Percentiles rank a stretch among this genome's conserved stretches.
Evolutionary conservation across 164 flowering plant genomes (phyloP).

Genomic region (Kingdonia uniflora): DNA sequence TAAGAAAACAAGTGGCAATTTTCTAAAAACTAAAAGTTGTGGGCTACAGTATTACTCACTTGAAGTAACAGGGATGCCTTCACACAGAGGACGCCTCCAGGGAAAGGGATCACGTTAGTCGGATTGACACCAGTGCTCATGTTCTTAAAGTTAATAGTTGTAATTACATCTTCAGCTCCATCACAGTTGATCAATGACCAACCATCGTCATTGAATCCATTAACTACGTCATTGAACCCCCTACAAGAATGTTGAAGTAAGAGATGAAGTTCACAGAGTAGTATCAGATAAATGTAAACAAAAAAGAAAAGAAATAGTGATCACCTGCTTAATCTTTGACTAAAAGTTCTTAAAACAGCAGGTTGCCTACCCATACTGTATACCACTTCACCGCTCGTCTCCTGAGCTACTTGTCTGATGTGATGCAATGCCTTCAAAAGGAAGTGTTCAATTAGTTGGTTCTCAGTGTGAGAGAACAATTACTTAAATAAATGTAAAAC

Average conservation of each 20-base stretch:
- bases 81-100: slow-evolving; percentile 80
- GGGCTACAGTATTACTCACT: slow-evolving; percentile 34
- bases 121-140: slow-evolving; percentile 25
- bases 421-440: slow-evolving; percentile 72
- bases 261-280: background rate
- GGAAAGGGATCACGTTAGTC: slow-evolving; percentile 33
- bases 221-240: slow-evolving; percentile 89
- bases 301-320: background rate
- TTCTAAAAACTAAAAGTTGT: too few relatives aligned
- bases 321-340: slow-evolving; percentile 90
- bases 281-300: background rate
- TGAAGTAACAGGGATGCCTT: slow-evolving; percentile 95
- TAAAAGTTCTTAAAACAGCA: slow-evolving; percentile 83
- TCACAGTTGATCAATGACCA: slow-evolving; percentile 73
- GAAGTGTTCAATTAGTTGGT: slow-evolving; percentile 8
- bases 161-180: slow-evolving; percentile 69
- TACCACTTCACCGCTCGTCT: slow-evolving; percentile 78
- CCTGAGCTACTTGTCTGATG: slow-evolving; percentile 86
- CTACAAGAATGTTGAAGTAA: slow-evolving; percentile 21
- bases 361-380: slow-evolving; percentile 93
- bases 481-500: too few relatives aligned
- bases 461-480: too few relatives aligned
- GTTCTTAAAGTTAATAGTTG: slow-evolving; percentile 60
- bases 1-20: too few relatives aligned
- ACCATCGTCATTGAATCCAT: slow-evolving; percentile 89